phyloP scores from a whole-genome alignment of 2,329 filamentous ascomycete genomes.

The Diaporthe velutina region DNA sequence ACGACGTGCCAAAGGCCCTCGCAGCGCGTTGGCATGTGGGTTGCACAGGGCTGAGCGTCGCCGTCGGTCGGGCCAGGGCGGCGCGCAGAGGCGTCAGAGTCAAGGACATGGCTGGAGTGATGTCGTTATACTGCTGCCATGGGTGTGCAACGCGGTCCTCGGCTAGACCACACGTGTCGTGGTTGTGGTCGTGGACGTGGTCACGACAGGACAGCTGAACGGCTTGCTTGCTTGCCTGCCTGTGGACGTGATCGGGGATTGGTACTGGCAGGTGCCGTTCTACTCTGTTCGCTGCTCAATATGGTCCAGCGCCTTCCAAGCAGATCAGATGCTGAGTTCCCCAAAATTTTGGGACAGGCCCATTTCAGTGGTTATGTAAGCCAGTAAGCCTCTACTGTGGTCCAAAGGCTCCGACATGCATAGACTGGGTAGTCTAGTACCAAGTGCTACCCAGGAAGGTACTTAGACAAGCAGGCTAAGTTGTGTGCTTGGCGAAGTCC shows the following conservation, averaged over 20 bases:
- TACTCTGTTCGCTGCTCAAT: not conserved
- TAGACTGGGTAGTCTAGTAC: not conserved
- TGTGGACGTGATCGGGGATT: not conserved
- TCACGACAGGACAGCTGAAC: too few species aligned
- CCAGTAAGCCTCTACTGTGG: not conserved
- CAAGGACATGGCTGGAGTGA: slow-evolving; percentile 29
- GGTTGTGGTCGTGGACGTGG: not conserved
- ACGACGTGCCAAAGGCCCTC: slow-evolving; percentile 53
- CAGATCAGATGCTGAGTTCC: not conserved
- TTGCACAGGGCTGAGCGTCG: not conserved
- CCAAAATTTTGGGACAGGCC: slow-evolving; percentile 19
- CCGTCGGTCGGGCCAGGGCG: slow-evolving; percentile 32
- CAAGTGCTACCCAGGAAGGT: not conserved
- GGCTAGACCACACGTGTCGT: not conserved
- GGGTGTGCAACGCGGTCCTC: slow-evolving; percentile 1
- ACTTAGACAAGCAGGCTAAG: not conserved
- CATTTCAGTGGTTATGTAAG: not conserved
- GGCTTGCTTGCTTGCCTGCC: not conserved
- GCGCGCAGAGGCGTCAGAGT: slow-evolving; percentile 34
- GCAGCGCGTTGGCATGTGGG: not conserved
- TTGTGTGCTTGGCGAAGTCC: not conserved
- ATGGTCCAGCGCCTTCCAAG: not conserved
- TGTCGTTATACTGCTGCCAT: slow-evolving; percentile 4
- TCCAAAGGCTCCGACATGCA: not conserved
- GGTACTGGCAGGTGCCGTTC: not conserved